Percentiles rank a stretch among this genome's conserved stretches.
Evolutionary conservation across 352 stramenopile species (phyloP).

Genomic region (Phytophthora agathidicida): DNA sequence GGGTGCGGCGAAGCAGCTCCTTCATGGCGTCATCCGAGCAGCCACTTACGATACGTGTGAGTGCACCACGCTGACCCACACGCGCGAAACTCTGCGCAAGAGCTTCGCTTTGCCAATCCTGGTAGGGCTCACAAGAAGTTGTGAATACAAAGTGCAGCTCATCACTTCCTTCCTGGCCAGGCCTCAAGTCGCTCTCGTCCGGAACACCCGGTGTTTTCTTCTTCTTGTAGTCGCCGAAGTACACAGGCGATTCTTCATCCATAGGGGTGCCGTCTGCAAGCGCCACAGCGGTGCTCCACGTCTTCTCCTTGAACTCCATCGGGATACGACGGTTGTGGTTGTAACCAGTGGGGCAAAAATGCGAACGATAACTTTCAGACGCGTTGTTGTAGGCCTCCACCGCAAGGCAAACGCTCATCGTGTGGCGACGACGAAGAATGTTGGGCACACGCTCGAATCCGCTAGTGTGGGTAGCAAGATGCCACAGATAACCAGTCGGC

Average conservation of each 20-base stretch:
- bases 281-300: slow-evolving; percentile 57
- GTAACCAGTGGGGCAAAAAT: slow-evolving; percentile 63
- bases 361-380: slow-evolving; percentile 54
- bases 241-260: slow-evolving; percentile 35
- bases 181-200: slow-evolving; percentile 21
- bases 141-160: slow-evolving; percentile 83
- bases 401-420: slow-evolving; percentile 73
- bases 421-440: slow-evolving; percentile 79
- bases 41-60: slow-evolving; percentile 77
- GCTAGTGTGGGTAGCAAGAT: slow-evolving; percentile 73
- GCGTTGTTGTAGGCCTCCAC: slow-evolving; percentile 78
- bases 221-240: slow-evolving; percentile 58
- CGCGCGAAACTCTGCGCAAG: slow-evolving; percentile 68
- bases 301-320: slow-evolving; percentile 54
- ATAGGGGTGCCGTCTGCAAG: slow-evolving; percentile 35
- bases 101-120: slow-evolving; percentile 81
- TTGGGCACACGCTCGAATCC: slow-evolving; percentile 81
- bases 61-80: slow-evolving; percentile 56
- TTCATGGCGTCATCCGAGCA: slow-evolving; percentile 55
- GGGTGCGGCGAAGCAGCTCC: slow-evolving; percentile 40
- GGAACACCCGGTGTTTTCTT: slow-evolving; percentile 24
- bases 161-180: slow-evolving; percentile 53
- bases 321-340: slow-evolving; percentile 74
- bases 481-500: slow-evolving; percentile 62
- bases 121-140: slow-evolving; percentile 60